A percentile compares a stretch with the other conserved stretches of the same genome.
These are phyloP conservation scores for Naganishia sp. DNA, from an alignment of 1,284 basidiomycete genomes.

Conservation along the genomic window DNA sequence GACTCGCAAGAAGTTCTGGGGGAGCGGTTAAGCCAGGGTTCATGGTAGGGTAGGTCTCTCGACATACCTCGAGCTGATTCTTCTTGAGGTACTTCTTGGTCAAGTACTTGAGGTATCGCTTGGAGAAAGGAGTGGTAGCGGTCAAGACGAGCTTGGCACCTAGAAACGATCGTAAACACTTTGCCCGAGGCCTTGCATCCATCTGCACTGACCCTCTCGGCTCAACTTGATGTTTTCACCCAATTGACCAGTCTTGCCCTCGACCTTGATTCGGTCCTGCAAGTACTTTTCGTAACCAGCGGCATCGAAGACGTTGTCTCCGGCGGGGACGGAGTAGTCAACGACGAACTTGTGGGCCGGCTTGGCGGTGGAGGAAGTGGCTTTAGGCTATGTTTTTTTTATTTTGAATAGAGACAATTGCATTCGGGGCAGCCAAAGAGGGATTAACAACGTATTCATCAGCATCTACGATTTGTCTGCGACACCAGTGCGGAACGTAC, in stretches of 20 bases:
- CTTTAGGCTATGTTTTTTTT: constrained; percentile 44
- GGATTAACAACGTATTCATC: constrained; percentile 14
- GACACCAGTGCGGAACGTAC: constrained; percentile 19
- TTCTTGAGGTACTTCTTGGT: constrained; percentile 92
- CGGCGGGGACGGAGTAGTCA: constrained; percentile 90
- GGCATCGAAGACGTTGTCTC: constrained; percentile 86
- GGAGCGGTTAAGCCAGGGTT: background rate
- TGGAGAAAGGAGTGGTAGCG: constrained; percentile 82
- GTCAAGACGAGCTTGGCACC: constrained; percentile 77
- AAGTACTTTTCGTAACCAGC: constrained; percentile 90
- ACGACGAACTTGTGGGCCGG: constrained; percentile 82
- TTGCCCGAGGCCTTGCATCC: background rate
- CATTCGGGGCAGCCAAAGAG: background rate
- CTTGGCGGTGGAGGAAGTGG: constrained; percentile 61
- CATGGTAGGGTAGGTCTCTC: too few species aligned
- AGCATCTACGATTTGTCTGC: constrained; percentile 3
- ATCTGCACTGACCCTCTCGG: constrained; percentile 67
- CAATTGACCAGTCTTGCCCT: constrained; percentile 69
- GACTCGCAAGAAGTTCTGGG: constrained; percentile 59
- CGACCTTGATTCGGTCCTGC: constrained; percentile 89
- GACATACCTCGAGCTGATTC: constrained; percentile 42
- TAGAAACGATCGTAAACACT: constrained; percentile 38
- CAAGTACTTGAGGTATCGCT: constrained; percentile 84
- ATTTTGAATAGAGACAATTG: background rate
- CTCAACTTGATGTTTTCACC: constrained; percentile 79